Evolutionary conservation across 768 basidiomycete species (phyloP), one percentile per base, ranked within the genome.

Genomic region (Agrocybe praecox): DNA sequence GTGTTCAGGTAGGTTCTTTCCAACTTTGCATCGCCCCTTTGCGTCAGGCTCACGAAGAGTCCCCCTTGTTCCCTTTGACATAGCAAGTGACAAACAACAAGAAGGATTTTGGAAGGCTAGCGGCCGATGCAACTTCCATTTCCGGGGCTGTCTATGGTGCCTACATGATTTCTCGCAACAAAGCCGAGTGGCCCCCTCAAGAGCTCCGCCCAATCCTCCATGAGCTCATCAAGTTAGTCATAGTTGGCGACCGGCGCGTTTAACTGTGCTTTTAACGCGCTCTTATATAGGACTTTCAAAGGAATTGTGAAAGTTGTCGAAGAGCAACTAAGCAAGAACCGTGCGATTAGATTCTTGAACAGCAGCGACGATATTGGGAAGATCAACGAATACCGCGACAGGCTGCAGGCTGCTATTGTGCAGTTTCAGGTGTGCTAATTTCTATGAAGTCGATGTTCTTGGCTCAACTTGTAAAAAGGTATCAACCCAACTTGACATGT

Each of bases 61-160:
- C 10, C n/a, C 0, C 32, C 23, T 2, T 44, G 14, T 14, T 12
- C 26, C 10, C n/a, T 21, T 15, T 6, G 12, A 52, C 2, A 32
- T 32, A 62, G 54, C 11, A 40, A 12, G 53, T 62, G 10, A 65
- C 59, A 42, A 56, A 62, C 2, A 65, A 65, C 21, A 60, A 59
- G 48, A 55, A 49, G 7, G 57, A 59, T 21, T 59, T 62, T 29
- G 26, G 55, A 7, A 52, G 58, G n/a, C 43, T 65, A 6, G 64
- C 59, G 6, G n/a, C 53, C 1, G 55, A 61, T 15, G 55, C 56
- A 1, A 47, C 57, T 0, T 44, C 49, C 12, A 40, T 62, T 26
- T 49, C 62, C 22, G 57, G 57, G 12, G 52, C 53, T 1, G 52
- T 65, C 9, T 65, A 50, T 44, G n/a, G 42, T 18, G 48, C 61